Base-by-base conservation (phyloP, 345 rosid genomes). In the Aquilaria sinensis region DNA sequence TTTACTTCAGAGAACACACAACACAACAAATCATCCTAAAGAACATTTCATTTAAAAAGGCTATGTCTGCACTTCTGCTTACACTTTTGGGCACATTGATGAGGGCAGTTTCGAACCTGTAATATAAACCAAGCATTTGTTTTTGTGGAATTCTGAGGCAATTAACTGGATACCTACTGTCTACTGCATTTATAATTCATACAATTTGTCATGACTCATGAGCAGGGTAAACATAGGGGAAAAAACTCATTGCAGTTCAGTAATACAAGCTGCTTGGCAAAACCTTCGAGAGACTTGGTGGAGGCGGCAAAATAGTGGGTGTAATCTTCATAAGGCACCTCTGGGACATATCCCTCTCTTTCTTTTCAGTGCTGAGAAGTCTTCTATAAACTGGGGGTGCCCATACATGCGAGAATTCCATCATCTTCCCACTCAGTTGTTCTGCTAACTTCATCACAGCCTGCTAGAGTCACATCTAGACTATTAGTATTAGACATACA, bases 291-390 rank as follows among this genome's bases (percentile, higher is more conserved):
- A 80, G 81, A 47, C 67, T 54, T 29, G 65, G 63, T 41, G 80
- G 37, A 53, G 91, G 75, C 65, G 85, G 91, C 64, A 80, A 33
- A 46, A 83, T 61, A 6, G 47, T 58, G 34, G 78, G 41, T 61
- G 58, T 77, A 57, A 77, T 77, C 73, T 80, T 80, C 72, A 77
- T 62, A 31, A 77, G 66, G 53, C 84, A 82, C 64, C 84, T 79
- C 57, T 73, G 78, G 53, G 84, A 74, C 70, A 78, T 77, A 67
- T 77, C 84, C 65, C 73, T 77, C 51, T 82, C 85, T 61, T 78
- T 80, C 77, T 81, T 80, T 47, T 83, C 88, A 68, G 14, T 45
- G 72, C 84, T 75, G 60, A 85, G 71, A 68, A 85, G 81, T 68
- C 86, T 78, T 65, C 88, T 75, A 68, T 73, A 78, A 29, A 80